Evolutionary conservation across 345 rosid genomes (phyloP).

Genomic region (Arabis alpina): DNA sequence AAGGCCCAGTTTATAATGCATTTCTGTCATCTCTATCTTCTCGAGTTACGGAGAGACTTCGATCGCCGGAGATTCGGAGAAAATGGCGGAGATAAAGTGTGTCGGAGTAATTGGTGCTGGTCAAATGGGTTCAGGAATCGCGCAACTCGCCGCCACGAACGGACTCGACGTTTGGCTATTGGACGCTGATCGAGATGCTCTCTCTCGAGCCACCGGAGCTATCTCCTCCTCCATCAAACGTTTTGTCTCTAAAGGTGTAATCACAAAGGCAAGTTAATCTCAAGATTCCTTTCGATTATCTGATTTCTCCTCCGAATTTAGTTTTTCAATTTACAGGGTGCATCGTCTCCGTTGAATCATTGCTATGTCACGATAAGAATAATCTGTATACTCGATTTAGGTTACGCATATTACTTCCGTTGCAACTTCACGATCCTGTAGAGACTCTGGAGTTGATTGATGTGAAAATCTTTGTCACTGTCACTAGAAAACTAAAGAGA

Average conservation of each 20-base stretch:
- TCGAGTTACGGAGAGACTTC: neutral
- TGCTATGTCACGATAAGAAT: no score
- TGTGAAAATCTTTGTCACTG: neutral
- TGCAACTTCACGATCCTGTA: no score
- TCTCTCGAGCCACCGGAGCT: conserved; percentile 58
- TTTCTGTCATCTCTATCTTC: conserved; percentile 5
- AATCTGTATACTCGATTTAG: neutral
- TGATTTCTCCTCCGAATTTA: no score
- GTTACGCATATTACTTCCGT: no score
- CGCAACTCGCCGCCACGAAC: conserved; percentile 74
- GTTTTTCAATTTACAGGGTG: no score
- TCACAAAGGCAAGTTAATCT: conserved; percentile 55
- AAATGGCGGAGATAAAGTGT: conserved; percentile 53
- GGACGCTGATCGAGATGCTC: conserved; percentile 69
- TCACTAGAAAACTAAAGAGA: neutral
- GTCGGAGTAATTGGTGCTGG: conserved; percentile 85
- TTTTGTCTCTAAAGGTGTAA: conserved; percentile 63
- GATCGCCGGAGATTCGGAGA: conserved; percentile 25
- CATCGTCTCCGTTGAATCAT: no score
- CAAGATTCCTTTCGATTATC: no score
- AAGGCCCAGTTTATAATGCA: no score
- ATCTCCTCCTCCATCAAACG: conserved; percentile 65
- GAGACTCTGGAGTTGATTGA: no score
- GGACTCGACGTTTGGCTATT: conserved; percentile 69
- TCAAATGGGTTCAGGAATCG: conserved; percentile 98